Evolutionary conservation across 2,329 filamentous ascomycete species (phyloP).

Genomic region (Diaporthe helianthi): DNA sequence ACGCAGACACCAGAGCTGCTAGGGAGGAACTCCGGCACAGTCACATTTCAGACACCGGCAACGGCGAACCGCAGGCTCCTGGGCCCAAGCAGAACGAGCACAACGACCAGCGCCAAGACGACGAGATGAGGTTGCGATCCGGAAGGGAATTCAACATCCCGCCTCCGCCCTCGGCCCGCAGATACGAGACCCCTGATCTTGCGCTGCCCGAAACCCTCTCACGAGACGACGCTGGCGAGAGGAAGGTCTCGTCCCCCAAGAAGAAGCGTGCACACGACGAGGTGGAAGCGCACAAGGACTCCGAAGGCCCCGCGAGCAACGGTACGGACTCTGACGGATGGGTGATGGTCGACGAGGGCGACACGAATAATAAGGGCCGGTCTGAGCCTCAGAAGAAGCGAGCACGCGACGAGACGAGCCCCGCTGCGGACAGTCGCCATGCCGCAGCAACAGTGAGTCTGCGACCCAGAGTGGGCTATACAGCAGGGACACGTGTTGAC

Average conservation of each 20-base stretch:
- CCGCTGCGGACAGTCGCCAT: conserved; percentile 31
- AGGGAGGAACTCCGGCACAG: conserved; percentile 71
- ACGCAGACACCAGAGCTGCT: conserved; percentile 68
- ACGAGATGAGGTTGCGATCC: conserved; percentile 34
- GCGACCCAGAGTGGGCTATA: background rate
- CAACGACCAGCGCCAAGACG: conserved; percentile 39
- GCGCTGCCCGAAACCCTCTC: conserved; percentile 42
- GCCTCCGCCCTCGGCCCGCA: conserved; percentile 39
- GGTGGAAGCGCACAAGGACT: conserved; percentile 57
- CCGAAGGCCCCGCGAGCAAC: conserved; percentile 49
- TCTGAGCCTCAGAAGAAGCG: conserved; percentile 72
- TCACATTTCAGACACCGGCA: conserved; percentile 61
- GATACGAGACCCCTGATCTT: conserved; percentile 44
- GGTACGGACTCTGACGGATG: conserved; percentile 48
- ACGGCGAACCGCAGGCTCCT: background rate
- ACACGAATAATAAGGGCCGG: conserved; percentile 49
- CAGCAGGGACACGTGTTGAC: conserved; percentile 8
- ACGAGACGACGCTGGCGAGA: conserved; percentile 51
- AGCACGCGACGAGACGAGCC: conserved; percentile 55
- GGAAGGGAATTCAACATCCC: conserved; percentile 40
- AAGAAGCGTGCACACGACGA: conserved; percentile 71
- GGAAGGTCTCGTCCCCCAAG: conserved; percentile 66
- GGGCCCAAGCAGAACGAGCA: conserved; percentile 38
- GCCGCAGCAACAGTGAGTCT: conserved; percentile 23
- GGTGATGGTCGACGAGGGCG: conserved; percentile 32